Conservation (phyloP, 1,139 yeast species). For the Ogataea hybrid region DNA sequence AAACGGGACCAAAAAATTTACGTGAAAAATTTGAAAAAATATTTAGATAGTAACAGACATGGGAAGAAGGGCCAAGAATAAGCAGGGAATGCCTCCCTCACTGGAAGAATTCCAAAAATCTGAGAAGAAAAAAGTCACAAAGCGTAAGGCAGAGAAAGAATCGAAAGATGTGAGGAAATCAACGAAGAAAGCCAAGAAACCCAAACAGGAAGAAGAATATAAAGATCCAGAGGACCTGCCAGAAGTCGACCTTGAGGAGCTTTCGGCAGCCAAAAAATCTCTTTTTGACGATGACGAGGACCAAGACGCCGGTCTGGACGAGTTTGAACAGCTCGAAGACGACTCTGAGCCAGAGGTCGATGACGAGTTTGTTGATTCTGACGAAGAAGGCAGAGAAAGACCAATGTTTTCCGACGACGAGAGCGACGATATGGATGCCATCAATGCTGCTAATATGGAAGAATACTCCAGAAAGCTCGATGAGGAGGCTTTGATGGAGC, state of each 20-base stretch:
- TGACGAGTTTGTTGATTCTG: slow-evolving; percentile 48
- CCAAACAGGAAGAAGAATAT: slow-evolving; percentile 35
- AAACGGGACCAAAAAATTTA: slow-evolving; percentile 18
- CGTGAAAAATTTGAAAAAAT: slow-evolving; percentile 15
- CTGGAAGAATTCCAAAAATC: slow-evolving; percentile 74
- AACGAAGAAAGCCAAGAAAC: slow-evolving; percentile 30
- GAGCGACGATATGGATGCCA: slow-evolving; percentile 73
- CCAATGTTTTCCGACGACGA: slow-evolving; percentile 87
- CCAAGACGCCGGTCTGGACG: slow-evolving; percentile 24
- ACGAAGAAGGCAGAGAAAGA: slow-evolving; percentile 48
- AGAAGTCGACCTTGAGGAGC: slow-evolving; percentile 63
- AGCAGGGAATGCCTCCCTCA: slow-evolving; percentile 87
- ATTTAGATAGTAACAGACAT: slow-evolving; percentile 35
- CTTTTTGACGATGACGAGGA: slow-evolving; percentile 65
- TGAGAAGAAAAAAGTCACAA: slow-evolving; percentile 42
- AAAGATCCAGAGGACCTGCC: slow-evolving; percentile 50
- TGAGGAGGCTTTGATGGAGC: slow-evolving; percentile 70
- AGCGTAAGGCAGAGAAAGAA: slow-evolving; percentile 28
- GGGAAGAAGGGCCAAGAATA: slow-evolving; percentile 93
- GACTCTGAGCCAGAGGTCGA: slow-evolving; percentile 33
- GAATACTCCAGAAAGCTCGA: slow-evolving; percentile 68
- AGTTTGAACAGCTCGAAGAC: slow-evolving; percentile 23
- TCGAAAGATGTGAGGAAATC: slow-evolving; percentile 33
- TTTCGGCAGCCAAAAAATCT: slow-evolving; percentile 65
- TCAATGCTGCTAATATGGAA: slow-evolving; percentile 88